These are phyloP conservation scores for Saccharum spontaneum DNA, from an alignment of 176 grass and related monocot species.

Conservation along the genomic window DNA sequence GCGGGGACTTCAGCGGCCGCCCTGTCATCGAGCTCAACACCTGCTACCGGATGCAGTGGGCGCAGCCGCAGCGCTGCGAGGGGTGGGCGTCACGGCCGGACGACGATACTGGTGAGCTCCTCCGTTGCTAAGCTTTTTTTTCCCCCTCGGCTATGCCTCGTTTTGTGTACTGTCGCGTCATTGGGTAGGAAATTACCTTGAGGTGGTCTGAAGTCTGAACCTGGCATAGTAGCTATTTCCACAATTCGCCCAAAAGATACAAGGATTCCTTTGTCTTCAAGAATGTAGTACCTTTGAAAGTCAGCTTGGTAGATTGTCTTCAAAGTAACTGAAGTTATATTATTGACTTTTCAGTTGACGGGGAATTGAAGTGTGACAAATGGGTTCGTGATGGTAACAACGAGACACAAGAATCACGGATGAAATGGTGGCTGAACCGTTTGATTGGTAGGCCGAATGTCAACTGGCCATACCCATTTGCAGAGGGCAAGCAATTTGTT, in stretches of 20 bases:
- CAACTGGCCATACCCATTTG: slow-evolving; percentile 49
- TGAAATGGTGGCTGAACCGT: slow-evolving; percentile 56
- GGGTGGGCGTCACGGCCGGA: slow-evolving; percentile 45
- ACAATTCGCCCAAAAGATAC: too few species aligned
- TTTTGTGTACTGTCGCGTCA: not conserved
- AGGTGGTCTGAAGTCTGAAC: not conserved
- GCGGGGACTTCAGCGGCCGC: slow-evolving; percentile 65
- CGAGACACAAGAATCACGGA: slow-evolving; percentile 36
- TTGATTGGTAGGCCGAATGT: slow-evolving; percentile 42
- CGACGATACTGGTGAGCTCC: slow-evolving; percentile 53
- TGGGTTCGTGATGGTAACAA: slow-evolving; percentile 55
- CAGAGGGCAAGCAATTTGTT: slow-evolving; percentile 58
- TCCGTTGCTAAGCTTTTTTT: not conserved
- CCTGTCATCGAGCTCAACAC: slow-evolving; percentile 88
- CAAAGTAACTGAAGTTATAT: not conserved
- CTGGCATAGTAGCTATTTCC: not conserved
- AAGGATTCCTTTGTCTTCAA: not conserved
- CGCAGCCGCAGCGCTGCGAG: slow-evolving; percentile 68
- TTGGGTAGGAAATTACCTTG: not conserved
- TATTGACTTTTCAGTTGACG: slow-evolving; percentile 63
- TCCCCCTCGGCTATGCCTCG: not conserved
- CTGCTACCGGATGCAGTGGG: slow-evolving; percentile 96
- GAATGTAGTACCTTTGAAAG: not conserved
- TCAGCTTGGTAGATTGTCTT: not conserved
- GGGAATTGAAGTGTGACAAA: slow-evolving; percentile 69